Evolutionary conservation across 2,329 filamentous ascomycete species (phyloP).

Genomic region (Aspergillus arachidicola): DNA sequence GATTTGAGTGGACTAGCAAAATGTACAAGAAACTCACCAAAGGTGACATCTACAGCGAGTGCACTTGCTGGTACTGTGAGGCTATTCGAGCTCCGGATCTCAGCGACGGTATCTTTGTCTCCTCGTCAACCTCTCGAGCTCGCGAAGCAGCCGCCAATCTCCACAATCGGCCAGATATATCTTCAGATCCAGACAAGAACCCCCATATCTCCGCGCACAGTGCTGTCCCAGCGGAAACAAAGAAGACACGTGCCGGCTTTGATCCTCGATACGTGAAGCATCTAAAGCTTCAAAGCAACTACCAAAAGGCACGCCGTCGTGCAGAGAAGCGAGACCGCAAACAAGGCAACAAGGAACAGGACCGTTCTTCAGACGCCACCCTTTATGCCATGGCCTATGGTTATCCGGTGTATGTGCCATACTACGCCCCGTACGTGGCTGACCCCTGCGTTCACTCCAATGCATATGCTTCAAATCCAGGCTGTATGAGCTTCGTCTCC

Average conservation of each 20-base stretch:
- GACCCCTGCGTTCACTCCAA: conserved; percentile 45
- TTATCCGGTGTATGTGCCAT: conserved; percentile 48
- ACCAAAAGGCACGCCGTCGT: conserved; percentile 46
- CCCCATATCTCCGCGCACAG: conserved; percentile 76
- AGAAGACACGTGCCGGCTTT: conserved; percentile 12
- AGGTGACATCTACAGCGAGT: conserved; percentile 58
- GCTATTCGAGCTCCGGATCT: conserved; percentile 62
- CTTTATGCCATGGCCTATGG: conserved; percentile 45
- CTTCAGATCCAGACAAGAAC: conserved; percentile 56
- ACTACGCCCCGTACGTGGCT: conserved; percentile 51
- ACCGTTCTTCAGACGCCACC: conserved; percentile 19
- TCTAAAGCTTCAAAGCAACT: conserved; percentile 57
- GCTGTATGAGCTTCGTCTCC: conserved; percentile 44
- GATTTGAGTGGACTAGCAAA: conserved; percentile 74
- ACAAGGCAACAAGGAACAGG: conserved; percentile 34
- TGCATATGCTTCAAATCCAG: conserved; percentile 49
- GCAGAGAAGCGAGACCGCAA: conserved; percentile 30
- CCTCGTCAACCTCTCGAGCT: conserved; percentile 53
- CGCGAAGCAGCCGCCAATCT: conserved; percentile 53
- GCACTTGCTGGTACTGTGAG: conserved; percentile 65
- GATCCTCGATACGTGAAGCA: conserved; percentile 34
- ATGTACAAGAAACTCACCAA: conserved; percentile 66
- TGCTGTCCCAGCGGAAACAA: conserved; percentile 51
- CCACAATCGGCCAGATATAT: conserved; percentile 44
- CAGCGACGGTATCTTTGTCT: conserved; percentile 44